Conservation (phyloP, 768 basidiomycete genomes). For the Sarcodon aspratus region DNA sequence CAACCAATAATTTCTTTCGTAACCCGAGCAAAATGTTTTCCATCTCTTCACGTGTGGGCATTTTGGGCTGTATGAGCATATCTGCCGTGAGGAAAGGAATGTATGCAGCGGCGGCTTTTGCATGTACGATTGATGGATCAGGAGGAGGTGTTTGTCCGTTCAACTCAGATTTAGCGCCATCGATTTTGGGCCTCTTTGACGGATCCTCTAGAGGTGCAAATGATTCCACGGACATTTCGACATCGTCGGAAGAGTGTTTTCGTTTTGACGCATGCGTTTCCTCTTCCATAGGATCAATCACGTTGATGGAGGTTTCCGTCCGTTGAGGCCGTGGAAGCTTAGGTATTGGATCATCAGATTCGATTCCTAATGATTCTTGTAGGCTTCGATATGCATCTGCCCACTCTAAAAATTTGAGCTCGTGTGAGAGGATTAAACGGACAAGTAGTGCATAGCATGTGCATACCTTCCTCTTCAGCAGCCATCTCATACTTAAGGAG, state of each 20-base stretch:
- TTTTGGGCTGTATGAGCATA: conserved; percentile 60
- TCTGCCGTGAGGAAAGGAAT: conserved; percentile 69
- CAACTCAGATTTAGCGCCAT: conserved; percentile 6
- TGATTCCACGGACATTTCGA: conserved; percentile 20
- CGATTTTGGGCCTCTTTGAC: conserved; percentile 20
- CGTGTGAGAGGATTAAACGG: conserved; percentile 2
- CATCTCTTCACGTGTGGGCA: conserved; percentile 73
- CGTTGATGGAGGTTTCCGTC: conserved; percentile 11
- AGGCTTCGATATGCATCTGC: conserved; percentile 46
- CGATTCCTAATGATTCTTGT: conserved; percentile 39
- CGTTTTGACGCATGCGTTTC: conserved; percentile 32
- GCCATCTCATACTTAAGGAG: conserved; percentile 61
- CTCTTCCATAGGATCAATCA: conserved; percentile 12
- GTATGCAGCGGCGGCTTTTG: conserved; percentile 51
- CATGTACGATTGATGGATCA: conserved; percentile 20
- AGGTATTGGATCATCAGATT: conserved; percentile 39
- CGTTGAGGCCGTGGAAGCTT: conserved; percentile 31
- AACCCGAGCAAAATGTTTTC: conserved; percentile 62
- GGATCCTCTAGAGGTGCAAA: conserved; percentile 14
- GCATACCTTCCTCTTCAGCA: conserved; percentile 65
- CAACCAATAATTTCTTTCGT: conserved; percentile 71
- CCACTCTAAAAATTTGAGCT: conserved; percentile 39
- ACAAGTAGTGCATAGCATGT: not conserved
- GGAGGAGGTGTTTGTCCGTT: conserved; percentile 13
- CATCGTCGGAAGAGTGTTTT: conserved; percentile 35